A percentile compares a stretch with the other conserved stretches of the same genome.
Conservation (phyloP, 306 rosid genomes). For the Styphnolobium japonicum region DNA sequence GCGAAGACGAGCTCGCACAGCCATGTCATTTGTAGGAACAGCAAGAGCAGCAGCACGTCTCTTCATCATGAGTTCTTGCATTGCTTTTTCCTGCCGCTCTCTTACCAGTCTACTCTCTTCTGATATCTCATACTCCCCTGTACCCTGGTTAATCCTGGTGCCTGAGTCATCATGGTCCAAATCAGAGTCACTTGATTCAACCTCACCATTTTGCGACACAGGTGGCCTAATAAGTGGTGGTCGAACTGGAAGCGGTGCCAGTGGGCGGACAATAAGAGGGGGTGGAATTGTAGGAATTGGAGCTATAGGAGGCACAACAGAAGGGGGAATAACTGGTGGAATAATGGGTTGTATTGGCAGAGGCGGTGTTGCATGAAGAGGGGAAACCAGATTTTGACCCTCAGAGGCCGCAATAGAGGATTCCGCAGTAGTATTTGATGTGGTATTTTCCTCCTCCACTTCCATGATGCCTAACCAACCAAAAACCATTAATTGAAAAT, state of each 20-base stretch:
- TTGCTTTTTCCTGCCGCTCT: constrained; percentile 83
- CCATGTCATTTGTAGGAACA: constrained; percentile 92
- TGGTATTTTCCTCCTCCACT: constrained; percentile 44
- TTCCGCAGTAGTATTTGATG: constrained; percentile 43
- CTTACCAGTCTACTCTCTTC: constrained; percentile 75
- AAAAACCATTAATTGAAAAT: neutral
- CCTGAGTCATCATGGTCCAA: constrained; percentile 49
- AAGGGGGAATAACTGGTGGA: constrained; percentile 38
- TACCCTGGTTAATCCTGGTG: constrained; percentile 40
- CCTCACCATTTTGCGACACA: constrained; percentile 60
- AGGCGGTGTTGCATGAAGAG: constrained; percentile 23
- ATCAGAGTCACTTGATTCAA: constrained; percentile 57
- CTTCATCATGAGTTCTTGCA: constrained; percentile 78
- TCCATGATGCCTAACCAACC: constrained; percentile 22
- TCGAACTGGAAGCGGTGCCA: constrained; percentile 60
- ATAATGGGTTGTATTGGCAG: constrained; percentile 38
- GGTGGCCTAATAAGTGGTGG: constrained; percentile 58
- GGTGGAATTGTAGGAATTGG: constrained; percentile 62
- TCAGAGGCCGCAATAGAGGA: constrained; percentile 42
- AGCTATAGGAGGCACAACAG: constrained; percentile 64
- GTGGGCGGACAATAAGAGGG: constrained; percentile 45
- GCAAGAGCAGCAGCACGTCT: constrained; percentile 87
- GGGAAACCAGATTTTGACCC: constrained; percentile 35
- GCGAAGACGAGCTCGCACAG: constrained; percentile 85
- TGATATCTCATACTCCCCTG: constrained; percentile 74